Base-by-base conservation (phyloP, 257 asterid species). In the Handroanthus guayacan region DNA sequence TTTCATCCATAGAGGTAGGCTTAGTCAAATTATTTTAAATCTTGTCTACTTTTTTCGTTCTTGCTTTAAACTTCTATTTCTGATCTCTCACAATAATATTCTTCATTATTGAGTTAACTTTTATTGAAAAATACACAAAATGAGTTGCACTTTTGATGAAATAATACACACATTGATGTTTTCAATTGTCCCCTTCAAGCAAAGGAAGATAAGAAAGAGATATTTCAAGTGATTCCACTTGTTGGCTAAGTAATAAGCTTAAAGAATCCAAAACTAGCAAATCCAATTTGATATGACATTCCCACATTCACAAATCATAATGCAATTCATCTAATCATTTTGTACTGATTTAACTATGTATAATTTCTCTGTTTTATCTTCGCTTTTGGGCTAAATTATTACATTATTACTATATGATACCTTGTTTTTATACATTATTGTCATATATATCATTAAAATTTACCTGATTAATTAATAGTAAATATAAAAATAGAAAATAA, bases 241-340 rank as follows among this genome's bases (percentile, higher is more conserved):
- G 52, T 57, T 39, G 54, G 70, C 11, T 12, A 50, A 37, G 31
- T 31, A 9, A n/a, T 64, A 16, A 41, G 47, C 31, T 44, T 41
- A 7, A 7, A 1, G 70, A 64, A 64, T 41, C 70, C 51, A 45
- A 66, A 66, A 16, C 18, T 9, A 18, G 34, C 8, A 41, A 45
- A n/a, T 66, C 57, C 56, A 43, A 66, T 66, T 14, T 44, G 56
- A 18, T 20, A 45, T 38, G 52, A 64, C 70, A 16, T 44, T 16
- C 70, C 37, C 25, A 64, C 54, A 64, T 31, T 14, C 34, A 41
- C 69, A 13, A 39, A 37, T 14, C 69, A 64, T 10, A 45, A 31
- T 67, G 60, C 17, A 67, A 9, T 44, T 47, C 72, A 18, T 67
- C 58, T 47, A 67, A 67, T 47, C 72, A 67, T 67, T 45, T 20